phyloP scores from a whole-genome alignment of 306 rosid species.

The Adenanthera pavonina region DNA sequence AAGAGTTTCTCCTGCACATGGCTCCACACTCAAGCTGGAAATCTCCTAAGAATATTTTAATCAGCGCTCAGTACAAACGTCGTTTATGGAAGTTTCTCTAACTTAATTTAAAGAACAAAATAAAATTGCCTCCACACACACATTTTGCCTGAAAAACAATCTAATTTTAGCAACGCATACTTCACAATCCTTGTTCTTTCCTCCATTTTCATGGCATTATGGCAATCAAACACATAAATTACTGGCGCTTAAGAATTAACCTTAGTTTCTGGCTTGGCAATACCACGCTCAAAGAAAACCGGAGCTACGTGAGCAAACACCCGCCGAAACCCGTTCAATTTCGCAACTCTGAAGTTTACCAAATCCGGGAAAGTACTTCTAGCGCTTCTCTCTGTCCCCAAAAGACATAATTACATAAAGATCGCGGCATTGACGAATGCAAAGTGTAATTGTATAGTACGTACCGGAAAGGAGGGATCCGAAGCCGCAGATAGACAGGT shows the following conservation, averaged over 20 bases:
- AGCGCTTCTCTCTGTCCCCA: slow-evolving; percentile 74
- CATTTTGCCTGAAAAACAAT: not conserved
- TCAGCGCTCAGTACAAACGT: slow-evolving; percentile 17
- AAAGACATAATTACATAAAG: not conserved
- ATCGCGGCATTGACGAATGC: slow-evolving; percentile 23
- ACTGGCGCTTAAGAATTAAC: slow-evolving; percentile 40
- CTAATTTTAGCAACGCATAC: not conserved
- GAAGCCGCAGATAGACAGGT: slow-evolving; percentile 83
- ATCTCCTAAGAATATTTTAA: slow-evolving; percentile 66
- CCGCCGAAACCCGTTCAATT: slow-evolving; percentile 76
- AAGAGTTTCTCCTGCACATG: slow-evolving; percentile 76
- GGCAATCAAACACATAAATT: slow-evolving; percentile 4
- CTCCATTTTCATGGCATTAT: slow-evolving; percentile 5
- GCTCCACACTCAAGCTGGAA: slow-evolving; percentile 91
- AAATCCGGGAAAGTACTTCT: slow-evolving; percentile 89
- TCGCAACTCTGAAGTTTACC: slow-evolving; percentile 70
- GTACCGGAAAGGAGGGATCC: slow-evolving; percentile 84
- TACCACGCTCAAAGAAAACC: slow-evolving; percentile 90
- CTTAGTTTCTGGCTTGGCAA: slow-evolving; percentile 91
- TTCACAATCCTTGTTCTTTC: not conserved
- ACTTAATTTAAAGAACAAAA: not conserved
- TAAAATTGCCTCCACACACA: not conserved
- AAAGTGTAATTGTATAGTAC: slow-evolving; percentile 11
- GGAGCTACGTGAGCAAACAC: slow-evolving; percentile 86
- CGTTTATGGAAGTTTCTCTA: not conserved